These are phyloP conservation scores for Capsicum baccatum DNA, from an alignment of 257 asterid species.

Conservation along the genomic window DNA sequence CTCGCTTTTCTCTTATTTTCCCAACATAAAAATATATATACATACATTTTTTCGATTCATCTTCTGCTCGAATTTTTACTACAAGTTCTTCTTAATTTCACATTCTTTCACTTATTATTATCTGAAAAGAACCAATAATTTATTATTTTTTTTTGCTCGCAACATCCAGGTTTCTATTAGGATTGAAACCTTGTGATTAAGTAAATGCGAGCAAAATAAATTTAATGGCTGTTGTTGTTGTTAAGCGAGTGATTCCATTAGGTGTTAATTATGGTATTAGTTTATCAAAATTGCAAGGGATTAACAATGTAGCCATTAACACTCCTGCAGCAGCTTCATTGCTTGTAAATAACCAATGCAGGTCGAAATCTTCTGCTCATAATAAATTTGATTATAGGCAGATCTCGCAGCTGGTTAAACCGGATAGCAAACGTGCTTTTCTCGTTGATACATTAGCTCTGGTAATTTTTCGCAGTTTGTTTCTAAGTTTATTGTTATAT, in stretches of 20 bases:
- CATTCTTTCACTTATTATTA: not conserved
- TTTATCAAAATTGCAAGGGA: slow-evolving; percentile 39
- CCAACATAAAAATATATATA: not conserved
- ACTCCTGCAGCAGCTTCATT: slow-evolving; percentile 28
- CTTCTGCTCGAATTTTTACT: not conserved
- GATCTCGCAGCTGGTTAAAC: slow-evolving; percentile 55
- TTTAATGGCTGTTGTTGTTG: slow-evolving; percentile 36
- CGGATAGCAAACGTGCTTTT: slow-evolving; percentile 49
- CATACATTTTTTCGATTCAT: not conserved
- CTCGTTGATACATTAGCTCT: slow-evolving; percentile 61
- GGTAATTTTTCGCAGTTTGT: slow-evolving; percentile 41
- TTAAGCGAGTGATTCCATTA: slow-evolving; percentile 41
- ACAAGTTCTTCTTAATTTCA: not conserved
- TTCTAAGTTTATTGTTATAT: not conserved
- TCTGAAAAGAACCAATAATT: not conserved
- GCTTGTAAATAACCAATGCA: slow-evolving; percentile 3
- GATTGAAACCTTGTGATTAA: not conserved
- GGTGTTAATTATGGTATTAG: slow-evolving; percentile 38
- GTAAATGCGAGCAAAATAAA: not conserved
- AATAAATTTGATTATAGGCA: slow-evolving; percentile 44
- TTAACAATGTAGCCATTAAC: slow-evolving; percentile 29
- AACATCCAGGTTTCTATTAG: slow-evolving; percentile 20
- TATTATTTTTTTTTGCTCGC: not conserved
- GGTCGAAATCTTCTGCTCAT: slow-evolving; percentile 30
- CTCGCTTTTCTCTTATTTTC: slow-evolving; percentile 7